Conservation (phyloP, 176 grass and related monocot genomes). For the sorghum (Sorghum bicolor) region DNA sequence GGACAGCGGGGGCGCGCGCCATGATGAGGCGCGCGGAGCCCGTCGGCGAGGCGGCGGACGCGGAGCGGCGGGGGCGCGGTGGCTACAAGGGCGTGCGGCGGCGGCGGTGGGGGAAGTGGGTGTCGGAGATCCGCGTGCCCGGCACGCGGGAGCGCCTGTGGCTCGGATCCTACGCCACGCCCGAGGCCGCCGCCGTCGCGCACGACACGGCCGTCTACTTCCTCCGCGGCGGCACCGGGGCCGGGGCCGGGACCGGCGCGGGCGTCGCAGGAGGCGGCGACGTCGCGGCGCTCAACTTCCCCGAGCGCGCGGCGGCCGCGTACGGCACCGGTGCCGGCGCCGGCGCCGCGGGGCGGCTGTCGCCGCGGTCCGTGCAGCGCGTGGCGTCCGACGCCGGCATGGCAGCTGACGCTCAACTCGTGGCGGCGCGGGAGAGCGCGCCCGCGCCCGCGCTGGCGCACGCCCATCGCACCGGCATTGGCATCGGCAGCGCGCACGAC, state of each 20-base stretch:
- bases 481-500: background rate
- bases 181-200: constrained; percentile 77
- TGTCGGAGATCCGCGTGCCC: constrained; percentile 69
- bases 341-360: constrained; percentile 18
- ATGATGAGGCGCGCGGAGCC: constrained; percentile 33
- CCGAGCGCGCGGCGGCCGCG: constrained; percentile 32
- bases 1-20: background rate
- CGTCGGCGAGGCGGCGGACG: constrained; percentile 16
- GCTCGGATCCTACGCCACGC: constrained; percentile 85
- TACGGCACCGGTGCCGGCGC: background rate
- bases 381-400: constrained; percentile 82
- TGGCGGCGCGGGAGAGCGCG: constrained; percentile 21
- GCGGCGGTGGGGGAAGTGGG: constrained; percentile 72
- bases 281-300: constrained; percentile 67
- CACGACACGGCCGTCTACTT: constrained; percentile 88
- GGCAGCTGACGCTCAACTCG: constrained; percentile 66
- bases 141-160: constrained; percentile 71
- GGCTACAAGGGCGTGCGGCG: constrained; percentile 69
- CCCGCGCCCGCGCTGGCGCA: background rate
- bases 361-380: constrained; percentile 65
- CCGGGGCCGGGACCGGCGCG: too few relatives aligned
- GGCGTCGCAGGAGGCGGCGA: background rate
- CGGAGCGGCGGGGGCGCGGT: constrained; percentile 19
- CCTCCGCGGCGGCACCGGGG: constrained; percentile 38
- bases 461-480: background rate